These are phyloP conservation scores for Moringa oleifera DNA, from an alignment of 345 rosid species.

Conservation along the genomic window DNA sequence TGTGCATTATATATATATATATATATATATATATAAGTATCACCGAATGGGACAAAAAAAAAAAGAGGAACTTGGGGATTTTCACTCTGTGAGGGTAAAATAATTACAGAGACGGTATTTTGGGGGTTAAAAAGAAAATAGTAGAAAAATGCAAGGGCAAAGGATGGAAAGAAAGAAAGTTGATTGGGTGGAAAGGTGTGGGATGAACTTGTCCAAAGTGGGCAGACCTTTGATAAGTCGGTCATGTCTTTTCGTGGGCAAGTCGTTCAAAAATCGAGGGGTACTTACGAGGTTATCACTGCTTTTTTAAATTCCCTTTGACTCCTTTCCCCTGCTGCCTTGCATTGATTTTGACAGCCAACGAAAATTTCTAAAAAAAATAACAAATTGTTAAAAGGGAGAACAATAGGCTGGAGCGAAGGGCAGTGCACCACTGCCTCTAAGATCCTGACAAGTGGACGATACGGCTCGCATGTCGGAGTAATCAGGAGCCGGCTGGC, in stretches of 20 bases:
- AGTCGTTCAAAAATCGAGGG: background rate
- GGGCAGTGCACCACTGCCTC: background rate
- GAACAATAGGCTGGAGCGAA: too few relatives aligned
- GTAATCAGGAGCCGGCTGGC: background rate
- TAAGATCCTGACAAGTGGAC: background rate
- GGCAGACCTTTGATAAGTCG: background rate
- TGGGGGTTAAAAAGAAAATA: too few relatives aligned
- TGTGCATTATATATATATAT: too few relatives aligned
- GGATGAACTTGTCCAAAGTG: background rate
- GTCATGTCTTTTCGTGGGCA: background rate
- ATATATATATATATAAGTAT: too few relatives aligned
- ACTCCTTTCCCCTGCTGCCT: background rate
- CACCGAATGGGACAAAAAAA: too few relatives aligned
- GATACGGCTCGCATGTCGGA: background rate
- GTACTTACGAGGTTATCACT: constrained; percentile 1
- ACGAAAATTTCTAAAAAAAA: background rate
- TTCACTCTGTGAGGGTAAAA: too few relatives aligned
- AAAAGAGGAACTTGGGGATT: too few relatives aligned
- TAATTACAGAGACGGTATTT: too few relatives aligned
- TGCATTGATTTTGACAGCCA: background rate
- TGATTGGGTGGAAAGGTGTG: background rate
- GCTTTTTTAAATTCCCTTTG: background rate
- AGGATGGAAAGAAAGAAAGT: too few relatives aligned
- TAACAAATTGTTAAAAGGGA: too few relatives aligned
- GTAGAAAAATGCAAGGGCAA: too few relatives aligned